phyloP scores from a whole-genome alignment of 2,329 filamentous ascomycete species.

The Clonostachys chloroleuca region DNA sequence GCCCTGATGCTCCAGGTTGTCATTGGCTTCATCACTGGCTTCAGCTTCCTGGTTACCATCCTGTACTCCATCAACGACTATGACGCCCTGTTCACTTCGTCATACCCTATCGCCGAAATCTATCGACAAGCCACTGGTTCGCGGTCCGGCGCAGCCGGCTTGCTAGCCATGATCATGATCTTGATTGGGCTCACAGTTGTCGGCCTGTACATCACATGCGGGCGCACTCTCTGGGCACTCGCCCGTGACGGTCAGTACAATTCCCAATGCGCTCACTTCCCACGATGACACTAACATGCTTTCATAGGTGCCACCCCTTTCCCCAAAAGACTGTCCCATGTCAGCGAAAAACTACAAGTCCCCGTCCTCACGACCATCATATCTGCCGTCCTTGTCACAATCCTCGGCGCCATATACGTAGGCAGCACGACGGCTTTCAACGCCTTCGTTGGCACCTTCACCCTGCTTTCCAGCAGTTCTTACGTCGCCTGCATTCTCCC shows the following conservation, averaged over 20 bases:
- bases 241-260: constrained; percentile 25
- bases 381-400: constrained; percentile 36
- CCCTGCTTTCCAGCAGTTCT: constrained; percentile 24
- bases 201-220: constrained; percentile 29
- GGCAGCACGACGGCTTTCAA: constrained; percentile 64
- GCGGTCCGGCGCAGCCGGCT: constrained; percentile 41
- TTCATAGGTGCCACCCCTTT: constrained; percentile 19
- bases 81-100: constrained; percentile 40
- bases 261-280: too few relatives aligned
- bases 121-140: constrained; percentile 56
- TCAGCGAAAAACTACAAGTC: constrained; percentile 22
- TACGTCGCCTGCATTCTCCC: constrained; percentile 62
- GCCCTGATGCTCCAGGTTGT: constrained; percentile 44
- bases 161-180: constrained; percentile 35
- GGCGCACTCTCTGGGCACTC: constrained; percentile 32
- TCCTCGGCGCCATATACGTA: constrained; percentile 61
- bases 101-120: constrained; percentile 63
- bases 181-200: constrained; percentile 27
- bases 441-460: constrained; percentile 53
- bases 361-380: constrained; percentile 42
- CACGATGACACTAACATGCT: too few relatives aligned
- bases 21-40: constrained; percentile 45
- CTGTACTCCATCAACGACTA: constrained; percentile 56
- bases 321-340: constrained; percentile 15
- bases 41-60: constrained; percentile 45